Percentiles rank a stretch among this genome's conserved stretches.
These are phyloP conservation scores for Platanthera zijinensis DNA, from an alignment of 106 monocot species.

Conservation along the genomic window DNA sequence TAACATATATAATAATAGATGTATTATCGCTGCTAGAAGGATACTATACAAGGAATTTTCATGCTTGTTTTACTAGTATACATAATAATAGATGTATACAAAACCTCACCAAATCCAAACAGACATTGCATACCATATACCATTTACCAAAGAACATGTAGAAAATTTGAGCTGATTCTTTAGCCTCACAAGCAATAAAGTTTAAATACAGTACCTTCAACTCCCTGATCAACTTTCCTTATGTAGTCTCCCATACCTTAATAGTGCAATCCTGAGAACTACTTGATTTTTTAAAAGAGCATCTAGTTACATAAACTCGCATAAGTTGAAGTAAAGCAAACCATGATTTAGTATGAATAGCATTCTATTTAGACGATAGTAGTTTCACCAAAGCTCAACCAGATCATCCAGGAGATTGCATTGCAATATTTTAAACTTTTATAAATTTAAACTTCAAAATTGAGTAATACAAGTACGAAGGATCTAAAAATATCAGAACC, in stretches of 20 bases:
- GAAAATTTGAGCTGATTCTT: not conserved
- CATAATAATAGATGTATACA: not conserved
- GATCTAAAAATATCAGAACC: not conserved
- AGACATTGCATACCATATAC: not conserved
- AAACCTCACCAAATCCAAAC: not conserved
- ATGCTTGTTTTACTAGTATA: no score
- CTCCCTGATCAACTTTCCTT: constrained; percentile 83
- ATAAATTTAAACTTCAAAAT: not conserved
- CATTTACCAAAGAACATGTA: not conserved
- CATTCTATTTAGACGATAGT: not conserved
- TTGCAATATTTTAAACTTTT: not conserved
- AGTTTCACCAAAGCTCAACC: not conserved
- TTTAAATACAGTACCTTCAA: constrained; percentile 53
- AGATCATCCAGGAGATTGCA: not conserved
- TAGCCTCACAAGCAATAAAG: not conserved
- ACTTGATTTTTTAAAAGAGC: constrained; percentile 7
- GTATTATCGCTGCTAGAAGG: no score
- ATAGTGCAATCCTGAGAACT: constrained; percentile 96
- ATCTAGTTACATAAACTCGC: constrained; percentile 1
- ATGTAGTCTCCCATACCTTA: constrained; percentile 91
- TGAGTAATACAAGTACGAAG: not conserved
- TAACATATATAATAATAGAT: no score
- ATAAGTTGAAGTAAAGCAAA: not conserved
- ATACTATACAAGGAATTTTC: no score
- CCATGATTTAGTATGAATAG: not conserved